Conservation (phyloP, 2,329 filamentous ascomycete species). For the Epichloe sylvatica region DNA sequence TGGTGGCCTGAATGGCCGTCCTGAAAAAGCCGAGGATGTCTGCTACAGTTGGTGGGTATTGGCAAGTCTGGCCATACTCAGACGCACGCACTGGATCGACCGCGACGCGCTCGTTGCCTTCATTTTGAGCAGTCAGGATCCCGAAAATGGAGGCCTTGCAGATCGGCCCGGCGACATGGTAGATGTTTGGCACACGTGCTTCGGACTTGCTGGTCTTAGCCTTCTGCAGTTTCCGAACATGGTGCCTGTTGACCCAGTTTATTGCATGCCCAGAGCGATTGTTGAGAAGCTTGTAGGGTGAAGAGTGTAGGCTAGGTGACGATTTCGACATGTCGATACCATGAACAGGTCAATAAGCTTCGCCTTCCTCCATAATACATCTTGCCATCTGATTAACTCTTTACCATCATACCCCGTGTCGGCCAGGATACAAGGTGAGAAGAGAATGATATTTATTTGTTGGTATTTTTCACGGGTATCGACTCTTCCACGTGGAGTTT, state of each 20-base stretch:
- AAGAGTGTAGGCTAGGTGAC: neutral
- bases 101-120: slow-evolving; percentile 62
- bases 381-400: slow-evolving; percentile 60
- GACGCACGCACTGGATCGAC: slow-evolving; percentile 85
- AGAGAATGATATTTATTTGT: slow-evolving; percentile 30
- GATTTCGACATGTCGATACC: neutral
- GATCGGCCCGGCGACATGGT: slow-evolving; percentile 90
- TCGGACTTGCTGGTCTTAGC: slow-evolving; percentile 78
- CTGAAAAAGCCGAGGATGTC: slow-evolving; percentile 90
- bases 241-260: slow-evolving; percentile 72
- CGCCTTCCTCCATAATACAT: slow-evolving; percentile 22
- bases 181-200: slow-evolving; percentile 91
- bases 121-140: slow-evolving; percentile 80
- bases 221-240: slow-evolving; percentile 66
- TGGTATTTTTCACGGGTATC: slow-evolving; percentile 17
- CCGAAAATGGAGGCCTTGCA: slow-evolving; percentile 68
- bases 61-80: slow-evolving; percentile 82
- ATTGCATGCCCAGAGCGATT: slow-evolving; percentile 63
- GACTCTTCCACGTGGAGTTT: slow-evolving; percentile 11
- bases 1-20: slow-evolving; percentile 83
- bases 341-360: neutral
- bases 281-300: slow-evolving; percentile 42
- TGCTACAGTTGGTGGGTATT: slow-evolving; percentile 99
- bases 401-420: slow-evolving; percentile 33
- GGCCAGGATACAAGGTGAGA: slow-evolving; percentile 59